phyloP scores from a whole-genome alignment of 345 rosid genomes.

The Acer negundo region DNA sequence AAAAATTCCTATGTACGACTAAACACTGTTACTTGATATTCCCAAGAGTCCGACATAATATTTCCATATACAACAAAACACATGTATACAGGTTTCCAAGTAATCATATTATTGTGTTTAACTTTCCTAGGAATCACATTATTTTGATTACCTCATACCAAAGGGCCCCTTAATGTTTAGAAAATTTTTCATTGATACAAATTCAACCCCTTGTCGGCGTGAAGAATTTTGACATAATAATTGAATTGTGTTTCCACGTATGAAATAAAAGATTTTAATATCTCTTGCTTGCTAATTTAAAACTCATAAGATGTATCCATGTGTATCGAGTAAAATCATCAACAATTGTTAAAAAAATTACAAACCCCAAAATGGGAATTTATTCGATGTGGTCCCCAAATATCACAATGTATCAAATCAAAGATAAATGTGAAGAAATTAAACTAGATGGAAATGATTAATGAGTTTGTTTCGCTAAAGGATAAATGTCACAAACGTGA shows the following conservation, averaged over 20 bases:
- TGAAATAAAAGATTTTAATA: neutral
- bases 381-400: too few species aligned
- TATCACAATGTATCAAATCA: too few species aligned
- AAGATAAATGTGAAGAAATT: neutral
- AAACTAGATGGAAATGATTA: neutral
- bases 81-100: too few species aligned
- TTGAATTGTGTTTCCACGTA: constrained; percentile 17
- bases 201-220: neutral
- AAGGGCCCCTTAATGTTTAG: neutral
- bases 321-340: constrained; percentile 15
- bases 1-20: too few species aligned
- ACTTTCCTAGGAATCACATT: too few species aligned
- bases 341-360: neutral
- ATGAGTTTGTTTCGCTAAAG: neutral
- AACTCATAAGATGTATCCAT: constrained; percentile 11
- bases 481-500: neutral
- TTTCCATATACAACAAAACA: too few species aligned
- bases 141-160: too few species aligned
- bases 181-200: neutral
- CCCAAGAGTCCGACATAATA: too few species aligned
- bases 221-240: neutral
- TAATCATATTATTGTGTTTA: too few species aligned
- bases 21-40: too few species aligned
- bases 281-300: neutral
- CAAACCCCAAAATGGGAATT: neutral